phyloP scores from a whole-genome alignment of 805 yeast genomes.

The Kuraishia hungarica region DNA sequence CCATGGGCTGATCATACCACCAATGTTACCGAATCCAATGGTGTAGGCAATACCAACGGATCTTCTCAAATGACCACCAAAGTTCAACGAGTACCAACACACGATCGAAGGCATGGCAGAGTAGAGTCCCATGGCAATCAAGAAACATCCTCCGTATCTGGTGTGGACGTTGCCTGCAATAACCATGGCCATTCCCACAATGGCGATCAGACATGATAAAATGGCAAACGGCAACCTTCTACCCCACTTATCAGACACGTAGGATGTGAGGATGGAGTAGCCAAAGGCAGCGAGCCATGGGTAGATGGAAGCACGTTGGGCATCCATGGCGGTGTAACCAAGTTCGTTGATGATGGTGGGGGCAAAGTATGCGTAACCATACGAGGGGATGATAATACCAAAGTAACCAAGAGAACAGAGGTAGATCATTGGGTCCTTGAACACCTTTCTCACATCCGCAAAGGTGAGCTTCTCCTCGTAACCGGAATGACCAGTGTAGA shows the following conservation, averaged over 20 bases:
- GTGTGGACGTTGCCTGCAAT: conserved; percentile 34
- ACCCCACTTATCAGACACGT: conserved; percentile 46
- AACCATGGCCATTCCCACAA: conserved; percentile 49
- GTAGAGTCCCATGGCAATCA: conserved; percentile 50
- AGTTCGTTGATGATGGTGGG: conserved; percentile 54
- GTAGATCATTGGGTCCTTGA: conserved; percentile 55
- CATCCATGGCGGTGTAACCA: conserved; percentile 62
- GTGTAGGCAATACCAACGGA: conserved; percentile 40
- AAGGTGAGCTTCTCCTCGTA: conserved; percentile 37
- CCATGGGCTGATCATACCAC: conserved; percentile 59
- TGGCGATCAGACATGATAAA: conserved; percentile 25
- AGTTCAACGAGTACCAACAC: conserved; percentile 59
- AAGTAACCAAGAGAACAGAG: conserved; percentile 54
- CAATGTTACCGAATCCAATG: conserved; percentile 68
- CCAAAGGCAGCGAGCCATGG: conserved; percentile 81
- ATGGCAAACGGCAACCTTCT: conserved; percentile 35
- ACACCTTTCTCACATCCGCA: conserved; percentile 35
- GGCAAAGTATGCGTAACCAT: conserved; percentile 69
- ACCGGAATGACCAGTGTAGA: conserved; percentile 42
- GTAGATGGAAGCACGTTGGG: conserved; percentile 76
- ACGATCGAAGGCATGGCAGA: conserved; percentile 61
- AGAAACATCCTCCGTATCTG: conserved; percentile 58
- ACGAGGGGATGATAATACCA: conserved; percentile 61
- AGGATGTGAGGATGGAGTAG: conserved; percentile 52
- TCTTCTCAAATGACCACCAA: conserved; percentile 55